phyloP scores from a whole-genome alignment of 2,329 filamentous ascomycete genomes.

The Diplodia seriata region DNA sequence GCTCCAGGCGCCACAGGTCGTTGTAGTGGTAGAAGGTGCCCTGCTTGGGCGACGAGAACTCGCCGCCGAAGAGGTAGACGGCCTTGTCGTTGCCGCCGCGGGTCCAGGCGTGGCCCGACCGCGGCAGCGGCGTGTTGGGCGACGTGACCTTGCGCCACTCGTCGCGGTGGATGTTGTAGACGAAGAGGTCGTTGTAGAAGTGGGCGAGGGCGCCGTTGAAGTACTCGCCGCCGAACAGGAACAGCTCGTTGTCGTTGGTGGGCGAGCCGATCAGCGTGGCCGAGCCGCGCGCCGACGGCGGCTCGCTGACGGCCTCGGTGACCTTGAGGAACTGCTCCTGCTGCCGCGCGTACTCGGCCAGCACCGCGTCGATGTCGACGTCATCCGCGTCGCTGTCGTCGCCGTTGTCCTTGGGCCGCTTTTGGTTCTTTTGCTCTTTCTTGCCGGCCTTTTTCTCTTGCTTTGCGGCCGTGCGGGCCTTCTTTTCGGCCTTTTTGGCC shows the following conservation, averaged over 20 bases:
- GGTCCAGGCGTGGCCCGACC: constrained; percentile 94
- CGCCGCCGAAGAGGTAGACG: constrained; percentile 92
- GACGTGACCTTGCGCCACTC: constrained; percentile 91
- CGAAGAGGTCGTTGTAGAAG: constrained; percentile 71
- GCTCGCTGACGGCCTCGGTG: constrained; percentile 76
- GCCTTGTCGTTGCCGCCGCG: constrained; percentile 83
- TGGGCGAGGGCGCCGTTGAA: constrained; percentile 87
- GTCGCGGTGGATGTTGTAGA: constrained; percentile 80
- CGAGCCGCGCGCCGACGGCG: constrained; percentile 80
- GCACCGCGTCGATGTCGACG: constrained; percentile 88
- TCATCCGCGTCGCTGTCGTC: constrained; percentile 91
- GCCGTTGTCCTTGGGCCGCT: constrained; percentile 66
- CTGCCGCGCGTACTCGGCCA: constrained; percentile 88
- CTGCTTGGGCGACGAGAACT: constrained; percentile 96
- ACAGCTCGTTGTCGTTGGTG: constrained; percentile 82
- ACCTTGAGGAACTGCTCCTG: constrained; percentile 95
- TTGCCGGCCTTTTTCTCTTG: constrained; percentile 81
- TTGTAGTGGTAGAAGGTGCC: constrained; percentile 99
- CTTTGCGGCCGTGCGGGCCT: constrained; percentile 69
- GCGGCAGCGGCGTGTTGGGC: constrained; percentile 87
- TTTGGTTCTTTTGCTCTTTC: constrained; percentile 80
- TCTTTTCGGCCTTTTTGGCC: constrained; percentile 59
- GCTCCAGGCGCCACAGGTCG: constrained; percentile 94
- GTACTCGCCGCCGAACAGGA: constrained; percentile 94
- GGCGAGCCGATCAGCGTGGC: constrained; percentile 85